A percentile compares a stretch with the other conserved stretches of the same genome.
Conservation (phyloP, 129 eudicot genomes). For the Flaveria robusta region DNA sequence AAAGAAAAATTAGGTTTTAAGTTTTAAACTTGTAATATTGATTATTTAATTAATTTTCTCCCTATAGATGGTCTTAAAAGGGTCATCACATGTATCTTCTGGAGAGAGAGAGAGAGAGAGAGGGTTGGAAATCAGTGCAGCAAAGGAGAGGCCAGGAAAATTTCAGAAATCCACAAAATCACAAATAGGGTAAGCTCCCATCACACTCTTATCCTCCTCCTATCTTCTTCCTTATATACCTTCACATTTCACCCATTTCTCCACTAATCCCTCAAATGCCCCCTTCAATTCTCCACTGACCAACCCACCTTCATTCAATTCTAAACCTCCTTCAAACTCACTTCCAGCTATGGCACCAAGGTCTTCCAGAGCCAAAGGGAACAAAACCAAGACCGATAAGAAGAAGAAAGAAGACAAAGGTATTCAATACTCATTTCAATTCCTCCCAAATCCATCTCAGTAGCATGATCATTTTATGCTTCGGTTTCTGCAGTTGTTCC, state of each 20-base stretch:
- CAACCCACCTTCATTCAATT: background rate
- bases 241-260: slow-evolving; percentile 29
- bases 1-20: too few species aligned
- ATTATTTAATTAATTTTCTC: background rate
- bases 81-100: slow-evolving; percentile 50
- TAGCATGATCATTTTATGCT: background rate
- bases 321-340: background rate
- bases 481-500: slow-evolving; percentile 71
- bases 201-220: slow-evolving; percentile 72
- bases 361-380: slow-evolving; percentile 87
- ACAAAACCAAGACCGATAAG: slow-evolving; percentile 71
- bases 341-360: slow-evolving; percentile 72
- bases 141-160: slow-evolving; percentile 79
- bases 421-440: slow-evolving; percentile 3
- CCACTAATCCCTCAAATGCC: slow-evolving; percentile 28
- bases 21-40: too few species aligned
- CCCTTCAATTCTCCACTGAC: too few species aligned
- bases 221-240: slow-evolving; percentile 41
- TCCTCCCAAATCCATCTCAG: background rate
- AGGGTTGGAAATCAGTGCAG: slow-evolving; percentile 17
- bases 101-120: slow-evolving; percentile 36
- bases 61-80: background rate
- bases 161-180: slow-evolving; percentile 48
- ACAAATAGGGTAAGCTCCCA: slow-evolving; percentile 35
- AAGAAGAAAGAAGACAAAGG: slow-evolving; percentile 97